Percentiles rank a stretch among this genome's conserved stretches.
phyloP scores from a whole-genome alignment of 1,139 yeast genomes.

The Candida smagusa region DNA sequence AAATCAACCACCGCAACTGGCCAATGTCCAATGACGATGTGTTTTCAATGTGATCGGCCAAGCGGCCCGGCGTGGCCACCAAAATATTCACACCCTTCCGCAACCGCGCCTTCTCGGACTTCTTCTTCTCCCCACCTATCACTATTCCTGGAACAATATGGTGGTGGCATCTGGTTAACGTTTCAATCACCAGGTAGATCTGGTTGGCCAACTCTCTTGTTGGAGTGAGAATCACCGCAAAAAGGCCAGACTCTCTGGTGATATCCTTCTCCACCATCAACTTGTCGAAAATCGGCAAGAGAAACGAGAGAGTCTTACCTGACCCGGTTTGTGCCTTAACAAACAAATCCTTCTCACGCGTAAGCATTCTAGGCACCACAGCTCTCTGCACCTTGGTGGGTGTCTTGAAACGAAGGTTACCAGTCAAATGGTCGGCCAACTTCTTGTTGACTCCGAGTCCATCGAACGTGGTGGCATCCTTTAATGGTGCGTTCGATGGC shows the following conservation, averaged over 20 bases:
- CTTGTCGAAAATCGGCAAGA: conserved; percentile 75
- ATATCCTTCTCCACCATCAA: conserved; percentile 54
- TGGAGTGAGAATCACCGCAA: conserved; percentile 85
- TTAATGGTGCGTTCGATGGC: conserved; percentile 85
- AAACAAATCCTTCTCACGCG: conserved; percentile 62
- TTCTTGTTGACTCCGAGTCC: conserved; percentile 66
- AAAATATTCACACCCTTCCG: conserved; percentile 86
- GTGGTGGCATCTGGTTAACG: conserved; percentile 68
- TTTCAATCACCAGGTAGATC: conserved; percentile 76
- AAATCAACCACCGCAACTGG: conserved; percentile 74
- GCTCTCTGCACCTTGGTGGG: conserved; percentile 88
- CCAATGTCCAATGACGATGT: conserved; percentile 68
- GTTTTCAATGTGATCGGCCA: conserved; percentile 89
- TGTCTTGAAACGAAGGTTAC: conserved; percentile 54
- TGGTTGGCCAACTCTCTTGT: conserved; percentile 95
- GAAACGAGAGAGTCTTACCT: conserved; percentile 86
- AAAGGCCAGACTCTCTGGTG: conserved; percentile 76
- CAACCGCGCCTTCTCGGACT: conserved; percentile 85
- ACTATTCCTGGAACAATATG: conserved; percentile 88
- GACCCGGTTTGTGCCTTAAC: conserved; percentile 96
- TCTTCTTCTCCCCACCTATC: conserved; percentile 93
- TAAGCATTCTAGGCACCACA: conserved; percentile 68
- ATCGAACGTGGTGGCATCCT: conserved; percentile 63
- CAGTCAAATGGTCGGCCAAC: conserved; percentile 53
- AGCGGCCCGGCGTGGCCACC: conserved; percentile 90